Evolutionary conservation across 2,329 filamentous ascomycete species (phyloP).

Genomic region (Botrytis squamosa): DNA sequence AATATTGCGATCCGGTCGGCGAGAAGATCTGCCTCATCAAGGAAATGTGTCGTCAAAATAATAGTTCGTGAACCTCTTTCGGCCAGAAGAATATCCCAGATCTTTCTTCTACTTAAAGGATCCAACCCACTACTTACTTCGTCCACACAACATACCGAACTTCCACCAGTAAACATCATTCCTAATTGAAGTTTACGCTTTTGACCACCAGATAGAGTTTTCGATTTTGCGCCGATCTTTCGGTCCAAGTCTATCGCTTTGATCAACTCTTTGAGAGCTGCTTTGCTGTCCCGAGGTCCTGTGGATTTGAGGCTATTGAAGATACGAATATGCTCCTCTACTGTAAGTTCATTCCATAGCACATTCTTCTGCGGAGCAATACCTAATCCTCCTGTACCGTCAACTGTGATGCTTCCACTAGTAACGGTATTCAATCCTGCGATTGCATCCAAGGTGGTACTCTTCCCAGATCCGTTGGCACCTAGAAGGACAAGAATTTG

Average conservation of each 20-base stretch:
- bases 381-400: slow-evolving; percentile 75
- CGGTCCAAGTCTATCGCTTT: slow-evolving; percentile 69
- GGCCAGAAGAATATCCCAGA: slow-evolving; percentile 89
- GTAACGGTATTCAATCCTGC: slow-evolving; percentile 78
- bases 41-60: slow-evolving; percentile 86
- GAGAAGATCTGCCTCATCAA: slow-evolving; percentile 88
- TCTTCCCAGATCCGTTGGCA: slow-evolving; percentile 88
- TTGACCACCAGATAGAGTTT: slow-evolving; percentile 84
- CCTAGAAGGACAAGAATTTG: slow-evolving; percentile 85
- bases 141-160: slow-evolving; percentile 83
- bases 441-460: slow-evolving; percentile 84
- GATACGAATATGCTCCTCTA: slow-evolving; percentile 78
- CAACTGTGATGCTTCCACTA: slow-evolving; percentile 72
- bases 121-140: slow-evolving; percentile 89
- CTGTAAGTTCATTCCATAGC: slow-evolving; percentile 84
- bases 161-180: slow-evolving; percentile 93
- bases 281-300: slow-evolving; percentile 52
- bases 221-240: slow-evolving; percentile 70
- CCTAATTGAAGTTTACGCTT: slow-evolving; percentile 90
- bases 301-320: slow-evolving; percentile 81
- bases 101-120: slow-evolving; percentile 80
- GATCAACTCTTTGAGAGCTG: slow-evolving; percentile 63
- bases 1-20: slow-evolving; percentile 87
- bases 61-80: slow-evolving; percentile 81
- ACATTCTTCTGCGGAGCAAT: slow-evolving; percentile 94